Base-by-base conservation (phyloP, 192 early-diverging fungal species). In the Cladochytrium replicatum region DNA sequence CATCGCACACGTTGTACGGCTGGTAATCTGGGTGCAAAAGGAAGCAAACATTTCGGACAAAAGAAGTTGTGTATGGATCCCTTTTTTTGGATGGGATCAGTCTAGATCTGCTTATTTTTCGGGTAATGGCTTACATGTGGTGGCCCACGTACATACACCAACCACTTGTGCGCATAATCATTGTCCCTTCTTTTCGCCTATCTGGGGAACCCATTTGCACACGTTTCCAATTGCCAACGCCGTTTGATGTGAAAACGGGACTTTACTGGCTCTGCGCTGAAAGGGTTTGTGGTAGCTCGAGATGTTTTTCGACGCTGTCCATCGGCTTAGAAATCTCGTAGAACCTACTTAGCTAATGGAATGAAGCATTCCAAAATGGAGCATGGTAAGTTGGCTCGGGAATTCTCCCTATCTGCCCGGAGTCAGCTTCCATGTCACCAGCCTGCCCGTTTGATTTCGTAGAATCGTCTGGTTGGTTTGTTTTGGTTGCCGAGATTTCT, bases 1-100 rank as follows among this genome's bases (percentile, higher is more conserved):
- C 71, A 32, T 93, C 91, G 4, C 93, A 77, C 13, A 92, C 77
- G 58, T 93, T 81, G 43, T 87, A 72, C 0, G 93, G 93, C 29
- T 74, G 76, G 55, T 92, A 96, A 46, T 84, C 86, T 48, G 86
- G 88, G 55, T 96, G 91, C 7, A 96, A 67, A 67, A 85, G 82
- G 44, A 88, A 89, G 9, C 90, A 80, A 39, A 93, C 87, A 38
- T 74, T 75, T 19, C 75, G 70, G n/a, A 96, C 65, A 48, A 87
- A 96, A 2, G 82, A 59, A 0, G 71, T 64, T 0, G 83, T 63
- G 26, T 63, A 51, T 65, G 61, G 40, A 15, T 54, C 47, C 57
- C 47, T 17, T 15, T 22, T 8, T 47, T 9, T 58, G 32, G 15
- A 28, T 17, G 15, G 43, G 3, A 29, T 26, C 13, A 8, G 0